Base-by-base conservation (phyloP, 2,329 filamentous ascomycete species). In the Fusarium solani-melongenae region DNA sequence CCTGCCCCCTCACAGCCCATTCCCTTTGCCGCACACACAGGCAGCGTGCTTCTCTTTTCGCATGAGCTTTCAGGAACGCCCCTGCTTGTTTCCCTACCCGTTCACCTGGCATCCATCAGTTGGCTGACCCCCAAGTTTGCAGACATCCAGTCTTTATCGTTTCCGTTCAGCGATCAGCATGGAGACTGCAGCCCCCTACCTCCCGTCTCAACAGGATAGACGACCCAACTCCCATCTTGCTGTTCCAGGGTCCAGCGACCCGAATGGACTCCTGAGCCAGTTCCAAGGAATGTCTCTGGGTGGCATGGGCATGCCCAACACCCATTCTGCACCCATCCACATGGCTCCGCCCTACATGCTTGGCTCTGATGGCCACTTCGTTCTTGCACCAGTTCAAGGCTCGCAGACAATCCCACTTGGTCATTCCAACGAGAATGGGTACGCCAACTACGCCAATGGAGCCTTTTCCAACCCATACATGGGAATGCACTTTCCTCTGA, bases 201-300 rank as follows among this genome's bases (percentile, higher is more conserved):
- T 81, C 49, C 55, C 79, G 62, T 77, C 72, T 71, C 81, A 79
- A 39, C 59, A 78, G 15, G 76, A 78, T 36, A 77, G 82, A 56
- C 70, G 74, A 29, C 67, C 75, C 53, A 81, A 80, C 38, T 74
- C 75, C 31, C 81, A 82, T 58, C 73, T 79, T 31, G 61, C 79
- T 51, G 72, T 77, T 34, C 80, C 80, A 55, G 78, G 76, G 17
- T 74, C 79, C 27, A 77, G 72, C 53, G 82, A 84, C 51, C 77
- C 77, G 34, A 77, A 69, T 61, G 69, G 72, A 17, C 68, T 84
- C 59, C 77, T 83, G 59, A 80, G 77, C 56, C 80, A 82, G 56
- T 84, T 84, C 70, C 77, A 81, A 55, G 79, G 79, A 31, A 80
- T 86, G 81, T 81, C 81, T 34, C 72, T 86, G 38, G 77, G 82